Evolutionary conservation across 139 green algal genomes (phyloP), one percentile per base, ranked within the genome.

Genomic region (Monoraphidium neglectum): DNA sequence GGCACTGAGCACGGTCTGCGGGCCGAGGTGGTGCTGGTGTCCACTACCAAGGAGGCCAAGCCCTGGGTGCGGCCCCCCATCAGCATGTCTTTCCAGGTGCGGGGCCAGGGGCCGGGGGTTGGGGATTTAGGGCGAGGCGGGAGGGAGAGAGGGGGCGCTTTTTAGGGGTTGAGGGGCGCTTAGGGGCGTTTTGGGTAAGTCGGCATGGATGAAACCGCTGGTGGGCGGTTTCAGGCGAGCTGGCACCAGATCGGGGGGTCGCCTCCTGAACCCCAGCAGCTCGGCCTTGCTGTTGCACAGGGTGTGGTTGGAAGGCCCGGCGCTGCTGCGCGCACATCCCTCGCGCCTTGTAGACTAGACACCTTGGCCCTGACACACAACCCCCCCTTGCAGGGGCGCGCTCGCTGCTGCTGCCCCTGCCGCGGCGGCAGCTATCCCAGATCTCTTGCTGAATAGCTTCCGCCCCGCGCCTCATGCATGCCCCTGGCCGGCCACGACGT

Each of bases 1-100:
- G 77, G 87, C 65, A 72, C 75, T 12, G 93, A 98, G 81, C 86
- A 96, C 74, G 92, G 83, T 24, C 83, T 99, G 81, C 79, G 86
- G 1, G 95, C 96, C 2, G 88, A 93, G 65, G 96, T 99, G 72
- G 88, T 93, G 70, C 87, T 98, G 77, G 91, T 99, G 46, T 82
- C 90, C 8, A 96, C 93, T 23, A 93, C 89, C 8, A 87, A 84
- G 16, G 92, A 95, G 57, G 68, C 49, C 15, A 97, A 97, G 85
- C 65, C 91, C 0, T 98, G 93, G 92, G 75, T 73, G 15, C 74
- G 87, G 43, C 94, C 95, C 23, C 95, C 95, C 59, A 94, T 98
- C 57, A 72, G 73, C 57, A 89, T 98, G 89, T 77, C 83, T 30
- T 97, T 95, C 83, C 84, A 95, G 83, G 91, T 98, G 57, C 3